A percentile compares a stretch with the other conserved stretches of the same genome.
These are phyloP conservation scores for Triticum urartu DNA, from an alignment of 176 grass and related monocot genomes.

Conservation along the genomic window DNA sequence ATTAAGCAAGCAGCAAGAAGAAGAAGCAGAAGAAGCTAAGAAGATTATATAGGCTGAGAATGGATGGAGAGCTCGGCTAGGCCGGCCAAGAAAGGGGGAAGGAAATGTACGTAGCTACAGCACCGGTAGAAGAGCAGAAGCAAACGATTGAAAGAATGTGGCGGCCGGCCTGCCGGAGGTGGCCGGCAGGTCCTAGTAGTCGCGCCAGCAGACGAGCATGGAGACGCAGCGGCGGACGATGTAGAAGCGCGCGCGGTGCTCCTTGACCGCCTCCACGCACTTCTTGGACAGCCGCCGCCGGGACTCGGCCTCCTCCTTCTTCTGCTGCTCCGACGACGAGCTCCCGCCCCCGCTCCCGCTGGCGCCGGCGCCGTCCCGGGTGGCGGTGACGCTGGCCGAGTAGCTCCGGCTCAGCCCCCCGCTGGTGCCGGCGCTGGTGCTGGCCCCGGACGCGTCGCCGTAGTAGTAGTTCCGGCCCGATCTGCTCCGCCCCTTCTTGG, in stretches of 20 bases:
- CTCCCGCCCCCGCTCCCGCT: not conserved
- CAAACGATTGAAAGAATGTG: not conserved
- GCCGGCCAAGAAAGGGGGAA: not conserved
- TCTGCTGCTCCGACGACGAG: not conserved
- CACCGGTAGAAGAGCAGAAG: not conserved
- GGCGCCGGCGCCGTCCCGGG: not conserved
- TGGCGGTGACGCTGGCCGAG: conserved; percentile 45
- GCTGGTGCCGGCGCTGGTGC: not conserved
- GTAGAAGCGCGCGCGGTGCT: conserved; percentile 66
- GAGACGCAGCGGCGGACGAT: conserved; percentile 72
- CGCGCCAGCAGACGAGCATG: conserved; percentile 82
- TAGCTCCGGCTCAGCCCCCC: conserved; percentile 41
- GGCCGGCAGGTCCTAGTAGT: conserved; percentile 28
- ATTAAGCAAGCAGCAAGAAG: not conserved
- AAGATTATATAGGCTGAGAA: not conserved
- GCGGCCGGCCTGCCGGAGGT: not conserved
- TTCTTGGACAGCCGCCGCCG: conserved; percentile 31
- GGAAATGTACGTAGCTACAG: not conserved
- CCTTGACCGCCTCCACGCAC: conserved; percentile 61
- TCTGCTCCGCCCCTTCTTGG: conserved; percentile 58
- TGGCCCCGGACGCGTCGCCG: not conserved
- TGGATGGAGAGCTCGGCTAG: not conserved
- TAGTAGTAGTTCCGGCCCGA: conserved; percentile 39
- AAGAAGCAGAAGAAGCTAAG: not conserved
- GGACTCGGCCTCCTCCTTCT: not conserved